Conservation (phyloP, 2,329 filamentous ascomycete genomes). For the Phaeomoniella chlamydospora region DNA sequence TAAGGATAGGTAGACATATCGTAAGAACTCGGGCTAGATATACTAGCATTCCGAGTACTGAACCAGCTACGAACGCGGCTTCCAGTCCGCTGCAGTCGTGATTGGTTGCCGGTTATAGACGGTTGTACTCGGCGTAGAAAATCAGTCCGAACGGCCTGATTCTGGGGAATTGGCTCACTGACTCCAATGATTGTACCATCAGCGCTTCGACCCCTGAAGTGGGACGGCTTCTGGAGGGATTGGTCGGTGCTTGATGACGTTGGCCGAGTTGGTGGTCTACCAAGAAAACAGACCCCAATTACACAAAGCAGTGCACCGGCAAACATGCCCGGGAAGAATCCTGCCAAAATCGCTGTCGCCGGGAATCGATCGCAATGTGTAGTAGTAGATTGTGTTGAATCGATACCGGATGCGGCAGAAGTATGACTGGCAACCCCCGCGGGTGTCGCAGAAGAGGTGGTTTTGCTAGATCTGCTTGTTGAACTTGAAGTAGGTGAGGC, state of each 20-base stretch:
- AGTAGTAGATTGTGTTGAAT: slow-evolving; percentile 9
- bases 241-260: slow-evolving; percentile 5
- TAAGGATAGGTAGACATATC: slow-evolving; percentile 3
- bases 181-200: slow-evolving; percentile 20
- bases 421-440: slow-evolving; percentile 1
- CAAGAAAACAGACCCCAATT: slow-evolving; percentile 28
- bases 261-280: slow-evolving; percentile 13
- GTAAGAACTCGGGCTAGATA: slow-evolving; percentile 8
- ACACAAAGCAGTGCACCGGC: slow-evolving; percentile 36
- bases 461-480: slow-evolving; percentile 7
- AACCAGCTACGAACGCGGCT: slow-evolving; percentile 23
- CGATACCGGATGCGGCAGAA: slow-evolving; percentile 9
- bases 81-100: slow-evolving; percentile 19
- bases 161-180: slow-evolving; percentile 25
- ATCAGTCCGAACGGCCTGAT: slow-evolving; percentile 6
- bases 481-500: slow-evolving; percentile 5
- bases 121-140: slow-evolving; percentile 19
- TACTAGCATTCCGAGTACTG: slow-evolving; percentile 4
- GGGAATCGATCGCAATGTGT: slow-evolving; percentile 23
- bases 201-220: slow-evolving; percentile 17
- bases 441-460: slow-evolving; percentile 9
- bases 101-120: slow-evolving; percentile 6
- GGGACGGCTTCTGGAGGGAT: slow-evolving; percentile 10
- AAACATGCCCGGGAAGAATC: slow-evolving; percentile 31
- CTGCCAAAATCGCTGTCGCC: slow-evolving; percentile 23